These are phyloP conservation scores for Chytriomyces sp. DNA, from an alignment of 192 early-diverging fungal species.

Conservation along the genomic window DNA sequence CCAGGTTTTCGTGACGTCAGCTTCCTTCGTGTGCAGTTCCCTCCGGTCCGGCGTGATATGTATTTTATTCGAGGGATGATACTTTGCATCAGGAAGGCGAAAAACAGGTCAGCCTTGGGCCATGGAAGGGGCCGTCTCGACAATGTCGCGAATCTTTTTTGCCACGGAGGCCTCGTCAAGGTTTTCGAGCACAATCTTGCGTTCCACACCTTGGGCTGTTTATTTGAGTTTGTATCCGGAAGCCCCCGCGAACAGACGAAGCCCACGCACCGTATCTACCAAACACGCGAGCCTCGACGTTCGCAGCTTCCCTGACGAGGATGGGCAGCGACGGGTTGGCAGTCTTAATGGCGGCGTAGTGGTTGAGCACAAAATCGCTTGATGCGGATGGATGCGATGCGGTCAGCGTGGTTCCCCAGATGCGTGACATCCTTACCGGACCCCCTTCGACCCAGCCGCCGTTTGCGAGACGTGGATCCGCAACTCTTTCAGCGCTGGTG, in stretches of 20 bases:
- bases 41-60: too few relatives aligned
- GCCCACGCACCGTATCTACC: constrained; percentile 81
- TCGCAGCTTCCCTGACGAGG: constrained; percentile 86
- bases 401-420: too few relatives aligned
- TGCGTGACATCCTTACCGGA: too few relatives aligned
- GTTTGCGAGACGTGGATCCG: constrained; percentile 89
- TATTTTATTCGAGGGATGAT: too few relatives aligned
- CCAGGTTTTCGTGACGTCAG: too few relatives aligned
- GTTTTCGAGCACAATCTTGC: constrained; percentile 75
- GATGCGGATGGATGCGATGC: neutral
- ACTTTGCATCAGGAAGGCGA: too few relatives aligned
- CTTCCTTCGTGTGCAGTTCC: too few relatives aligned
- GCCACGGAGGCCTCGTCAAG: constrained; percentile 72
- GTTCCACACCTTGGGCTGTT: constrained; percentile 80
- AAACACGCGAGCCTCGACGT: constrained; percentile 83
- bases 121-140: constrained; percentile 30
- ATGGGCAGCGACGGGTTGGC: constrained; percentile 88
- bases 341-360: constrained; percentile 80
- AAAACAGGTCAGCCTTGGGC: constrained; percentile 30
- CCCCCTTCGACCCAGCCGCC: constrained; percentile 72
- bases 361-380: constrained; percentile 84
- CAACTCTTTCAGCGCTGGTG: constrained; percentile 73
- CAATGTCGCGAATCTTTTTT: constrained; percentile 68
- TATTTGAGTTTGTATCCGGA: neutral
- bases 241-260: neutral